phyloP scores from a whole-genome alignment of 2,329 filamentous ascomycete species.

The Hymenoscyphus scutula region DNA sequence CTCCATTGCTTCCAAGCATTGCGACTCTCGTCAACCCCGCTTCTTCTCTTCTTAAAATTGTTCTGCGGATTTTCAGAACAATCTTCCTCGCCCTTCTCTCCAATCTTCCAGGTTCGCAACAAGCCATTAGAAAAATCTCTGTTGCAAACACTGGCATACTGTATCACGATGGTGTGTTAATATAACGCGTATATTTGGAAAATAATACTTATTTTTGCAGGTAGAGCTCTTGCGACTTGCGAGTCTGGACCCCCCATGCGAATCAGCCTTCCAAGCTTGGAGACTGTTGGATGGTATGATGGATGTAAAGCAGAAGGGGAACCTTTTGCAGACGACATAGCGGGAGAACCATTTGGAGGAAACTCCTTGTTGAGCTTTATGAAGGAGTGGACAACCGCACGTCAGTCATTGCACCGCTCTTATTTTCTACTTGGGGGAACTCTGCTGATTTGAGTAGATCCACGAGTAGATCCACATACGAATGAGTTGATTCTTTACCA shows the following conservation, averaged over 20 bases:
- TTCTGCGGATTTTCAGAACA: constrained; percentile 52
- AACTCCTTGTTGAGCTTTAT: constrained; percentile 57
- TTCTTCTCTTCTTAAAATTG: constrained; percentile 50
- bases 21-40: constrained; percentile 61
- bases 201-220: background rate
- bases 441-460: constrained; percentile 44
- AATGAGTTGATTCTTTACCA: constrained; percentile 68
- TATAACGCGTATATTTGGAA: background rate
- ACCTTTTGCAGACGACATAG: constrained; percentile 34
- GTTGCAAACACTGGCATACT: constrained; percentile 67
- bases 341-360: constrained; percentile 54
- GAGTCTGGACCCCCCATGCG: constrained; percentile 70
- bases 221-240: constrained; percentile 65
- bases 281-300: constrained; percentile 71
- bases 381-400: constrained; percentile 69
- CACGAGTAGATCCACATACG: constrained; percentile 62
- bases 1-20: constrained; percentile 65
- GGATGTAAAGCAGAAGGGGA: constrained; percentile 55
- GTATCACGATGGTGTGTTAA: constrained; percentile 55
- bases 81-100: constrained; percentile 57
- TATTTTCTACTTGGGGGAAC: too few species aligned
- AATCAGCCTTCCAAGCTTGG: constrained; percentile 59
- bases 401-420: background rate
- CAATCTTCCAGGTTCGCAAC: constrained; percentile 53
- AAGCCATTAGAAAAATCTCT: constrained; percentile 63